Percentiles rank a stretch among this genome's conserved stretches.
Conservation (phyloP, 1,284 basidiomycete genomes). For the Leccinum insigne region DNA sequence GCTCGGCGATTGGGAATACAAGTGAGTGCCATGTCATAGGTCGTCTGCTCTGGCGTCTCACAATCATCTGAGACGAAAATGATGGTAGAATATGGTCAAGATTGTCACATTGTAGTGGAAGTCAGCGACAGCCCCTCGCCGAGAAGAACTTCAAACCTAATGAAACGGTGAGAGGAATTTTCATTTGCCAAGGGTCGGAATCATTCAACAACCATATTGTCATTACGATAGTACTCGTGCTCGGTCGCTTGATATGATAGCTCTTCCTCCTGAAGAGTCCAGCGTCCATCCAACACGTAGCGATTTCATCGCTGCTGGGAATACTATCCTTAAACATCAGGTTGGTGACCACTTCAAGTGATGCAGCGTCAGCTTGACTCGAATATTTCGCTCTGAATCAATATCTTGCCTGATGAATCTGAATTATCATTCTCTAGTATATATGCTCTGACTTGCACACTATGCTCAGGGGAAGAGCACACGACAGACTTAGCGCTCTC, state of each 20-base stretch:
- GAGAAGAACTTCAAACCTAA: background rate
- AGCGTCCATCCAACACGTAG: background rate
- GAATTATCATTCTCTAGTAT: background rate
- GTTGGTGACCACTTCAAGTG: background rate
- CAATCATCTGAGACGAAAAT: background rate
- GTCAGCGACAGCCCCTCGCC: background rate
- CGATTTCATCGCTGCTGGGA: background rate
- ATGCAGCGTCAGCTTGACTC: background rate
- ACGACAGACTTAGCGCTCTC: too few species aligned
- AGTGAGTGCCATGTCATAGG: constrained; percentile 33
- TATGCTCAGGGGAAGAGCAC: background rate
- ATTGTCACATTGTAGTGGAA: background rate
- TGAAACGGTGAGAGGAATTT: background rate
- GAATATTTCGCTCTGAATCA: background rate
- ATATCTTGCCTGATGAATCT: background rate
- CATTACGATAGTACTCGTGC: background rate
- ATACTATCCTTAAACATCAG: background rate
- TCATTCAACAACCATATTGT: background rate
- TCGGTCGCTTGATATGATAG: background rate
- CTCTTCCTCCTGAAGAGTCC: background rate
- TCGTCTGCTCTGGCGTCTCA: constrained; percentile 4
- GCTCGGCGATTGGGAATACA: constrained; percentile 49
- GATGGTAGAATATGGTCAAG: background rate
- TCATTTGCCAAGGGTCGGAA: background rate
- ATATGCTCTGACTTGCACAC: background rate